These are phyloP conservation scores for Barnettozyma sucrosica DNA, from an alignment of 805 yeast species.

Conservation along the genomic window DNA sequence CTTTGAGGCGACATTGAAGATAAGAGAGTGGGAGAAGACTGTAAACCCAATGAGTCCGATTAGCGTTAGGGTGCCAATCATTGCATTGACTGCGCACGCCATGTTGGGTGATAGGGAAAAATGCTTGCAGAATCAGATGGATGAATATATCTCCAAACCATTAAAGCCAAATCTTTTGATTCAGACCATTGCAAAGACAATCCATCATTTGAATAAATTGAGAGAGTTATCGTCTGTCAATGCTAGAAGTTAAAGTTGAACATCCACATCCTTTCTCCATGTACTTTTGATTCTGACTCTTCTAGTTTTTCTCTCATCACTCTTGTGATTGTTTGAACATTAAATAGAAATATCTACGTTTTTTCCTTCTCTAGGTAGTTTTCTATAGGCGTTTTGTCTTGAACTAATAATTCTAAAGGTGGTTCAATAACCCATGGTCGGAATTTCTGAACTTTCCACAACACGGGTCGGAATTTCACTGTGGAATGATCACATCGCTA, in stretches of 20 bases:
- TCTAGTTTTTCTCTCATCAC: background rate
- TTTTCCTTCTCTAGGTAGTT: too few species aligned
- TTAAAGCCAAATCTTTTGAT: slow-evolving; percentile 75
- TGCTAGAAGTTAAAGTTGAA: slow-evolving; percentile 9
- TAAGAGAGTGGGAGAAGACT: slow-evolving; percentile 83
- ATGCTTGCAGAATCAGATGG: slow-evolving; percentile 87
- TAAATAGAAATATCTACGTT: too few species aligned
- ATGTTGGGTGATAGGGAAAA: slow-evolving; percentile 90
- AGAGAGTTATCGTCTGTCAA: slow-evolving; percentile 36
- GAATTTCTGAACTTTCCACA: too few species aligned
- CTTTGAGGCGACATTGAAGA: slow-evolving; percentile 82
- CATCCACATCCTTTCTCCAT: too few species aligned
- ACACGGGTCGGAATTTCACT: too few species aligned
- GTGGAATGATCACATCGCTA: too few species aligned
- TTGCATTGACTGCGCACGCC: slow-evolving; percentile 89
- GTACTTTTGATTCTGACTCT: background rate
- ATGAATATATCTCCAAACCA: slow-evolving; percentile 84
- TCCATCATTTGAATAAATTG: slow-evolving; percentile 60
- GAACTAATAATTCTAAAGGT: too few species aligned
- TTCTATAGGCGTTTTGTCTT: too few species aligned
- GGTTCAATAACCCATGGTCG: too few species aligned
- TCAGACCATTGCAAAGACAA: slow-evolving; percentile 81
- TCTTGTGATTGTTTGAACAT: background rate
- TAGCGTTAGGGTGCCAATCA: slow-evolving; percentile 76
- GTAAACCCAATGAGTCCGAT: slow-evolving; percentile 64